These are phyloP conservation scores for Emergomyces africanus DNA, from an alignment of 2,329 filamentous ascomycete species.

Conservation along the genomic window DNA sequence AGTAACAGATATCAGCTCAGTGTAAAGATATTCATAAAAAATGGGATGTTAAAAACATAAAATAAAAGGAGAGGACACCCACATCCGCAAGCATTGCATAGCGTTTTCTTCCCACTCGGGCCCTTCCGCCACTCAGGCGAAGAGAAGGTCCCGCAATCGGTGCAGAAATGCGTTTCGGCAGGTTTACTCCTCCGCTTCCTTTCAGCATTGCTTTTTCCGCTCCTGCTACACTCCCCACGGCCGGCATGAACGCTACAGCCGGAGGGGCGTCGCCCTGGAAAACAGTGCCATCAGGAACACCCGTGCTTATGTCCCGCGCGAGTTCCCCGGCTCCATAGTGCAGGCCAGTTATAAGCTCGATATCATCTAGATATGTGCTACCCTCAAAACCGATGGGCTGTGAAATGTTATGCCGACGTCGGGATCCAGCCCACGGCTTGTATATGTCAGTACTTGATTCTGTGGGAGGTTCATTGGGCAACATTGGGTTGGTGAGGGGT, in stretches of 20 bases:
- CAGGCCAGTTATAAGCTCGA: slow-evolving; percentile 85
- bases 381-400: slow-evolving; percentile 77
- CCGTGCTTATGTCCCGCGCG: slow-evolving; percentile 76
- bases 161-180: slow-evolving; percentile 81
- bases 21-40: background rate
- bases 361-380: slow-evolving; percentile 65
- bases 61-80: slow-evolving; percentile 21
- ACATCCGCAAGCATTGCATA: slow-evolving; percentile 93
- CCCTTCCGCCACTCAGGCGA: slow-evolving; percentile 96
- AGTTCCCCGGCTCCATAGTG: slow-evolving; percentile 81
- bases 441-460: background rate
- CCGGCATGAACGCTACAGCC: slow-evolving; percentile 59
- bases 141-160: slow-evolving; percentile 86
- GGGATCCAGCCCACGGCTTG: background rate
- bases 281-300: slow-evolving; percentile 64
- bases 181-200: slow-evolving; percentile 81
- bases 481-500: background rate
- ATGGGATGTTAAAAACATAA: background rate
- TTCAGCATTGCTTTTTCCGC: slow-evolving; percentile 40
- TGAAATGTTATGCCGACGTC: background rate
- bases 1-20: slow-evolving; percentile 1
- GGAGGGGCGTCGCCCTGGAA: slow-evolving; percentile 69
- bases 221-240: slow-evolving; percentile 50
- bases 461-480: background rate
- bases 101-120: slow-evolving; percentile 79